Conservation (phyloP, 345 rosid genomes). For the Citrus maxima region DNA sequence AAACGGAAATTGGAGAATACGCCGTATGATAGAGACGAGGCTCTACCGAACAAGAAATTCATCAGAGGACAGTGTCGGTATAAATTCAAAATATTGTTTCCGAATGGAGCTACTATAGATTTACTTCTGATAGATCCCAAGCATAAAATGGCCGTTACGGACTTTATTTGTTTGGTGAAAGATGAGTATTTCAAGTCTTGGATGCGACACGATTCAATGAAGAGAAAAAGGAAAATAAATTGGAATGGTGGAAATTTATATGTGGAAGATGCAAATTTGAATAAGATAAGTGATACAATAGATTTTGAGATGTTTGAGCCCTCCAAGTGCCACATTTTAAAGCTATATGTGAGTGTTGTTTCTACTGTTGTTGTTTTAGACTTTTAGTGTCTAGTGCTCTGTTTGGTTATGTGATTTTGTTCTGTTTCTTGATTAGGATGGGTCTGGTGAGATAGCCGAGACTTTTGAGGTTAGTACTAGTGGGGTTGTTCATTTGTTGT, state of each 20-base stretch:
- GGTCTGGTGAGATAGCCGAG: constrained; percentile 26
- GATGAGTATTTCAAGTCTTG: constrained; percentile 24
- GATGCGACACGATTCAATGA: constrained; percentile 4
- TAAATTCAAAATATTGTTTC: constrained; percentile 54
- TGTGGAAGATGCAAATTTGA: constrained; percentile 37
- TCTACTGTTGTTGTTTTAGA: not conserved
- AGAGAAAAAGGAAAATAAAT: constrained; percentile 15
- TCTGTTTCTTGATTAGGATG: constrained; percentile 43
- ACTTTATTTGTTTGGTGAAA: constrained; percentile 34
- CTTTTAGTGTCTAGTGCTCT: constrained; percentile 5
- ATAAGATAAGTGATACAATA: constrained; percentile 14
- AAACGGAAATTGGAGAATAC: constrained; percentile 19
- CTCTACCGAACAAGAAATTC: not conserved
- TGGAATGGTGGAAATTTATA: constrained; percentile 31
- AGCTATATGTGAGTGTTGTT: constrained; percentile 43
- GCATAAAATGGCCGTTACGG: constrained; percentile 23
- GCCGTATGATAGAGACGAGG: not conserved
- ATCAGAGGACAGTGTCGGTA: not conserved
- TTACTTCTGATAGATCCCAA: constrained; percentile 25
- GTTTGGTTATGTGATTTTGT: constrained; percentile 10
- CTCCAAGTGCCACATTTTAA: constrained; percentile 36
- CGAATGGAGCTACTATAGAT: constrained; percentile 40
- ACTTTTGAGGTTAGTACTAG: constrained; percentile 48
- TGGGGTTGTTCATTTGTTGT: not conserved
- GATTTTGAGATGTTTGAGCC: constrained; percentile 36